Conservation (phyloP, 2,329 filamentous ascomycete species). For the Alternaria conjuncta region DNA sequence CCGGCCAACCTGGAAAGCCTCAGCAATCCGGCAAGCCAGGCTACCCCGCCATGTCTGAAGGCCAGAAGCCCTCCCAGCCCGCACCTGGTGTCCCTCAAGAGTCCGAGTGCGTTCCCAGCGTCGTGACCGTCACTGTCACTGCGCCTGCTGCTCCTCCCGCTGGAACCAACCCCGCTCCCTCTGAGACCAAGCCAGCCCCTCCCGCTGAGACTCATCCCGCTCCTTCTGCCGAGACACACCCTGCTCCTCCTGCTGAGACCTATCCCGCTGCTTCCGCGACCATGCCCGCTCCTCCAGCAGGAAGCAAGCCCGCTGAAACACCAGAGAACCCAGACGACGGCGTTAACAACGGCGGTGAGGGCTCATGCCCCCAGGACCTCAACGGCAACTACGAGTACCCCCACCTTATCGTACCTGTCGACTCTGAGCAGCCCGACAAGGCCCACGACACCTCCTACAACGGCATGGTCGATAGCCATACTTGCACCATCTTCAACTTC, state of each 20-base stretch:
- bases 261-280: not conserved
- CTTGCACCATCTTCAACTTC: conserved; percentile 73
- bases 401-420: conserved; percentile 67
- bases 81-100: not conserved
- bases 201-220: not conserved
- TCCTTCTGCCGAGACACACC: not conserved
- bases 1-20: not conserved
- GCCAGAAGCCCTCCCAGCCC: not conserved
- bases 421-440: conserved; percentile 60
- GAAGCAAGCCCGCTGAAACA: not conserved
- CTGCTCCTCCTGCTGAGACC: not conserved
- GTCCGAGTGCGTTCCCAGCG: not conserved
- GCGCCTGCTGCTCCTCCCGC: not conserved
- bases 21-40: not conserved
- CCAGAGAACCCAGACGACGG: not conserved
- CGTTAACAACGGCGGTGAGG: not conserved
- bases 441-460: conserved; percentile 62
- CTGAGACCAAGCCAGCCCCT: not conserved
- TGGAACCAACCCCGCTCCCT: not conserved
- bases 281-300: not conserved
- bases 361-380: conserved; percentile 30
- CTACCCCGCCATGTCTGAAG: not conserved
- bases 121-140: not conserved
- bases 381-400: conserved; percentile 26
- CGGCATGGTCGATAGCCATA: conserved; percentile 51